These are phyloP conservation scores for Edaphochlamys debaryana DNA, from an alignment of 139 green algal species.

Conservation along the genomic window DNA sequence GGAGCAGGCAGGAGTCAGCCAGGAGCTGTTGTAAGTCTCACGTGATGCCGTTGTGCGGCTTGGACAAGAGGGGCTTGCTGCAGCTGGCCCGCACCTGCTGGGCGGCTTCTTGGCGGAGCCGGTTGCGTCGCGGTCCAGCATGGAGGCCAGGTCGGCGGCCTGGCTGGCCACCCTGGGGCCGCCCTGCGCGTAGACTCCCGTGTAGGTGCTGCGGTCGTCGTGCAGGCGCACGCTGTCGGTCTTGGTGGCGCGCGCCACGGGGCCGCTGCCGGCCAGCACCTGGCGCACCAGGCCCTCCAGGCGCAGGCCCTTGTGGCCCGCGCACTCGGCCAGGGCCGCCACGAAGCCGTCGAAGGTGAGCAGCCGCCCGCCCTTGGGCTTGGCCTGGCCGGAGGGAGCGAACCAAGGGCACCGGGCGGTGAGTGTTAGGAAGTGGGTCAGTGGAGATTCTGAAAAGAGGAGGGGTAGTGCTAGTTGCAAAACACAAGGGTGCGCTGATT, in stretches of 20 bases:
- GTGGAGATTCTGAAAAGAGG: too few relatives aligned
- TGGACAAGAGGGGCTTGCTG: not conserved
- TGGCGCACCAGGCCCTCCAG: slow-evolving; percentile 39
- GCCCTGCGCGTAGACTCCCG: slow-evolving; percentile 73
- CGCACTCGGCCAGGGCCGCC: slow-evolving; percentile 56
- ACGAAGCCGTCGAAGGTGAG: slow-evolving; percentile 72
- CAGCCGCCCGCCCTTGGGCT: slow-evolving; percentile 54
- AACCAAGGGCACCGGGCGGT: not conserved
- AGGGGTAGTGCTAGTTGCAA: too few relatives aligned
- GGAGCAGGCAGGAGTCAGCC: not conserved
- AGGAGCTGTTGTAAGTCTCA: not conserved
- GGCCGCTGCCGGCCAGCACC: slow-evolving; percentile 46
- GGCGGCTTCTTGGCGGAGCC: slow-evolving; percentile 32
- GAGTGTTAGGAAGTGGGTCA: not conserved
- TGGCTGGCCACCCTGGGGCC: slow-evolving; percentile 68
- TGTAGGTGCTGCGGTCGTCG: slow-evolving; percentile 67
- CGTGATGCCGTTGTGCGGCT: not conserved
- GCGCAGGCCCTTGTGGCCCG: slow-evolving; percentile 36
- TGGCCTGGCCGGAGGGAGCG: slow-evolving; percentile 43
- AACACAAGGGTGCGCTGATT: too few relatives aligned
- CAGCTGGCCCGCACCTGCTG: not conserved
- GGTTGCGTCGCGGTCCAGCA: slow-evolving; percentile 53
- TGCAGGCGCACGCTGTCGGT: slow-evolving; percentile 59
- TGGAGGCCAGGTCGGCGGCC: slow-evolving; percentile 46
- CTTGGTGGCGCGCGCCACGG: slow-evolving; percentile 45